Conservation (phyloP, 2,329 filamentous ascomycete species). For the Arthrobotrys musiformis region DNA sequence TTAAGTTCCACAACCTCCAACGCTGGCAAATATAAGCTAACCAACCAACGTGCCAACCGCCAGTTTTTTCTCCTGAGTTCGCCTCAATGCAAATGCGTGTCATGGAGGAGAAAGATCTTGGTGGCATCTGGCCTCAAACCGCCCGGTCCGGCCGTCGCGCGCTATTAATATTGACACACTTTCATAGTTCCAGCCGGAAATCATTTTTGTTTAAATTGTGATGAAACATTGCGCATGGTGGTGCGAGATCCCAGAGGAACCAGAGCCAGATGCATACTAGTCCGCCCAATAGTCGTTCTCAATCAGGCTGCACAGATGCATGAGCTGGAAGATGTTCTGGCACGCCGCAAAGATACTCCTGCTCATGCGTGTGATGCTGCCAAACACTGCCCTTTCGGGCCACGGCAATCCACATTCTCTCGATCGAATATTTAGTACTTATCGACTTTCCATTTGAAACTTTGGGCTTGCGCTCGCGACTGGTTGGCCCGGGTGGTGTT, state of each 20-base stretch:
- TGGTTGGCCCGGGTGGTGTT: not conserved
- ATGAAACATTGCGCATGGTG: not conserved
- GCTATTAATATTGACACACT: not conserved
- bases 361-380: constrained; percentile 6
- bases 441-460: constrained; percentile 14
- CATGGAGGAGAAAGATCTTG: not conserved
- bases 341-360: not conserved
- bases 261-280: not conserved
- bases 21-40: not conserved
- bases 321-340: not conserved
- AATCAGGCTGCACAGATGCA: not conserved
- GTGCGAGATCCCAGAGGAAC: not conserved
- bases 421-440: constrained; percentile 39
- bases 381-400: not conserved
- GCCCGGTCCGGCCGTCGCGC: not conserved
- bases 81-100: not conserved
- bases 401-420: constrained; percentile 22
- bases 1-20: not conserved
- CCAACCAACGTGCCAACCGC: not conserved
- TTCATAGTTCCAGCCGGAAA: too few species aligned
- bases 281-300: not conserved
- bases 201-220: not conserved
- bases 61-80: not conserved
- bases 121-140: not conserved
- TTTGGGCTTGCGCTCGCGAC: not conserved